phyloP scores from a whole-genome alignment of 139 green algal species.

The Nannochloris sp. region DNA sequence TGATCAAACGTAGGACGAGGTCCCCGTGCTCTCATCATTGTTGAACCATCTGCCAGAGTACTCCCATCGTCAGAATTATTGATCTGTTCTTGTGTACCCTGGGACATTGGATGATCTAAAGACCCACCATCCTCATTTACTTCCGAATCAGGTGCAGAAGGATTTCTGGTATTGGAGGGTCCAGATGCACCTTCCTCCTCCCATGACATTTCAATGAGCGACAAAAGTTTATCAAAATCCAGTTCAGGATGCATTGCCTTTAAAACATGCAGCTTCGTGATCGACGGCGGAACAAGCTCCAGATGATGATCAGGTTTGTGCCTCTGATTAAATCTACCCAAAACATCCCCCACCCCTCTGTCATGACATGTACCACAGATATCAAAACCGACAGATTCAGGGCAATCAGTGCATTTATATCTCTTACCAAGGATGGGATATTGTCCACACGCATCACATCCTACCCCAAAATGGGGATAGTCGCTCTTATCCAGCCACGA shows the following conservation, averaged over 20 bases:
- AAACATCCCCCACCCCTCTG: slow-evolving; percentile 1
- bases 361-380: slow-evolving; percentile 33
- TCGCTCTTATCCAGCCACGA: background rate
- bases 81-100: background rate
- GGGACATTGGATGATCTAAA: background rate
- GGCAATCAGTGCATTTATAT: slow-evolving; percentile 28
- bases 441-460: slow-evolving; percentile 30
- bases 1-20: slow-evolving; percentile 6
- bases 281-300: slow-evolving; percentile 8
- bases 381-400: slow-evolving; percentile 35
- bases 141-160: background rate
- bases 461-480: slow-evolving; percentile 24
- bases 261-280: slow-evolving; percentile 33
- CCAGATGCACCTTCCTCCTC: slow-evolving; percentile 2
- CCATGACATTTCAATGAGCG: slow-evolving; percentile 25
- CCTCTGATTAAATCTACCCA: slow-evolving; percentile 38
- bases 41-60: no score
- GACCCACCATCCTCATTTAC: background rate
- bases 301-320: slow-evolving; percentile 35
- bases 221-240: slow-evolving; percentile 29
- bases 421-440: slow-evolving; percentile 36
- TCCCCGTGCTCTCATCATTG: slow-evolving; percentile 8
- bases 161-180: background rate
- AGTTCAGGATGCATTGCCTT: slow-evolving; percentile 40
- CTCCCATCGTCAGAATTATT: background rate